Conservation (phyloP, 345 rosid genomes). For the Draba incana region DNA sequence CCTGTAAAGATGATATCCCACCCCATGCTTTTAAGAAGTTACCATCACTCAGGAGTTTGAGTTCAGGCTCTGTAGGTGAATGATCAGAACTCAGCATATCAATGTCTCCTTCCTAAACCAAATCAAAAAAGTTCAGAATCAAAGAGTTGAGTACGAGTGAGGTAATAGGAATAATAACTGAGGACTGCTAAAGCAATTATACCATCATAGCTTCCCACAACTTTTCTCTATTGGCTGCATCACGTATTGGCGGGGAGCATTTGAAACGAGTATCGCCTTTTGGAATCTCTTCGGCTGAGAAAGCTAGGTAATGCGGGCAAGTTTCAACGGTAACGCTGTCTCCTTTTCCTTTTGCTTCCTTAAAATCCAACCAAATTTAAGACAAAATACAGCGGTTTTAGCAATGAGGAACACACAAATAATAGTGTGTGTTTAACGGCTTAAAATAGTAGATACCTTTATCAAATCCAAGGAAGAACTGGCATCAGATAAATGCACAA, state of each 20-base stretch:
- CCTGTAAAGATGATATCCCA: conserved; percentile 97
- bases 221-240: conserved; percentile 70
- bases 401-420: background rate
- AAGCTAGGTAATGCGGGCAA: conserved; percentile 95
- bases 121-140: conserved; percentile 1
- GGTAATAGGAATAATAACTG: background rate
- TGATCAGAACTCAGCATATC: conserved; percentile 96
- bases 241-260: conserved; percentile 93
- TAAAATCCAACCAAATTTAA: conserved; percentile 1
- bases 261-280: conserved; percentile 96
- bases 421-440: background rate
- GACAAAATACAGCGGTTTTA: background rate
- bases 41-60: conserved; percentile 75
- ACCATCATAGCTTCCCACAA: conserved; percentile 94
- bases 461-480: conserved; percentile 73
- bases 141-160: conserved; percentile 17
- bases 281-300: conserved; percentile 87
- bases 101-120: conserved; percentile 76
- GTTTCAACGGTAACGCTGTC: conserved; percentile 89
- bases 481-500: conserved; percentile 93
- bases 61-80: conserved; percentile 87
- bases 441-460: conserved; percentile 50
- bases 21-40: conserved; percentile 97
- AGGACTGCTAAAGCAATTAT: conserved; percentile 20
- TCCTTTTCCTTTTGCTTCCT: conserved; percentile 82